Evolutionary conservation across 1,139 yeast genomes (phyloP), one percentile per base, ranked within the genome.

Genomic region (Nematodospora anomalae): DNA sequence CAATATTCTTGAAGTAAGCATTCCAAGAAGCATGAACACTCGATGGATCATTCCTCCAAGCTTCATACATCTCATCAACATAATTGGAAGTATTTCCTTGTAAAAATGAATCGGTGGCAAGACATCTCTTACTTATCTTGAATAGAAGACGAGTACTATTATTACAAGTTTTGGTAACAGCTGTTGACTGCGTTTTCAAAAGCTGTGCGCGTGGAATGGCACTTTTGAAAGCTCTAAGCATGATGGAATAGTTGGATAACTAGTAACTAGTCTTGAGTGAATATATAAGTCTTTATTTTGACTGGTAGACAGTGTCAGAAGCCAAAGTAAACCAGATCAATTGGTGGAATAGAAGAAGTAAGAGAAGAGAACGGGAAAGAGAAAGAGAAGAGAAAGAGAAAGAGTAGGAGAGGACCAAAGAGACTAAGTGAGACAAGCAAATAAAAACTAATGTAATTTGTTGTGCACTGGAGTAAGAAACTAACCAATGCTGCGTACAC

Each of bases 11-110:
- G 74, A 92, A 92, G 68, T 94, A 92, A 20, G 97, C 81, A 58
- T 88, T 85, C 99, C 99, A 92, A 18, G 97, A 90, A 30, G 83
- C 82, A 62, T 92, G 99, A 32, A 92, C 99, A 37, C 92, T 80
- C 36, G 74, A 49, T 21, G 98, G 98, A 60, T 94, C 97, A 49
- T 80, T 62, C 57, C 80, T 77, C 97, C 97, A 92, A 34, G 96
- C 92, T 47, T 80, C 79, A 64, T 89, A 94, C 99, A 92, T 92
- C 67, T 92, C 97, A 62, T 92, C 99, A 53, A 94, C 85, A 66
- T 92, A 92, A 55, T 81, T 82, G 49, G 96, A 95, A 63, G 87
- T 87, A 59, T 82, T 80, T 39, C 95, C 80, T 52, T 85, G 88
- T 52, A 90, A 68, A 63, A 92, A 92, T 12, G 45, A 37, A 33